Conservation (phyloP, 352 stramenopile species). For the Globisporangium radiosum region DNA sequence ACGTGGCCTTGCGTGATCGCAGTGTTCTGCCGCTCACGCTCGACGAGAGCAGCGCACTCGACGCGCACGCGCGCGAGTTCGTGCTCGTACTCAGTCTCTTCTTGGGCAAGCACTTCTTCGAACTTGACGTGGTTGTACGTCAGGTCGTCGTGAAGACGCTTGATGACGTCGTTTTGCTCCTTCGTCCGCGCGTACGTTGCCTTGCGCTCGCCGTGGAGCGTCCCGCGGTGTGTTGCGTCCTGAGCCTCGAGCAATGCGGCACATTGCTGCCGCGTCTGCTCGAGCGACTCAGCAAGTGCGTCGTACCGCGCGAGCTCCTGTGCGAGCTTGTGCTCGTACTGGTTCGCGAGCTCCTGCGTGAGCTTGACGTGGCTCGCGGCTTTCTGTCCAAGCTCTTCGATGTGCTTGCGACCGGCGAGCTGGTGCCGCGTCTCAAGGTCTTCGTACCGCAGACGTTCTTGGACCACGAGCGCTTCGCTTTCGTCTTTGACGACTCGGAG, state of each 20-base stretch:
- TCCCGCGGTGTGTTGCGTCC: constrained; percentile 54
- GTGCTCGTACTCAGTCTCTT: constrained; percentile 80
- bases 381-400: constrained; percentile 68
- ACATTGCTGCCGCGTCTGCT: constrained; percentile 85
- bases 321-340: constrained; percentile 89
- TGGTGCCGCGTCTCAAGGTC: constrained; percentile 73
- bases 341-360: constrained; percentile 87
- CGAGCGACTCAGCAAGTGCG: constrained; percentile 78
- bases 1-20: constrained; percentile 75
- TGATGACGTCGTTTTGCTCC: constrained; percentile 81
- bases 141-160: constrained; percentile 77
- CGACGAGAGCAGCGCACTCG: constrained; percentile 61
- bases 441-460: constrained; percentile 73
- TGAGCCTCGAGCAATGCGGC: constrained; percentile 82
- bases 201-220: constrained; percentile 60
- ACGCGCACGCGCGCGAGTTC: constrained; percentile 48
- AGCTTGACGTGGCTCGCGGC: constrained; percentile 78
- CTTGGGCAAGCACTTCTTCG: constrained; percentile 73
- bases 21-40: constrained; percentile 68
- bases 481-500: constrained; percentile 75
- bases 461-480: constrained; percentile 66
- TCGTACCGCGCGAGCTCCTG: constrained; percentile 87
- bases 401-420: constrained; percentile 56
- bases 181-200: constrained; percentile 56
- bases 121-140: constrained; percentile 85